A percentile compares a stretch with the other conserved stretches of the same genome.
Conservation (phyloP, 2,329 filamentous ascomycete genomes). For the Penicillium sp. region DNA sequence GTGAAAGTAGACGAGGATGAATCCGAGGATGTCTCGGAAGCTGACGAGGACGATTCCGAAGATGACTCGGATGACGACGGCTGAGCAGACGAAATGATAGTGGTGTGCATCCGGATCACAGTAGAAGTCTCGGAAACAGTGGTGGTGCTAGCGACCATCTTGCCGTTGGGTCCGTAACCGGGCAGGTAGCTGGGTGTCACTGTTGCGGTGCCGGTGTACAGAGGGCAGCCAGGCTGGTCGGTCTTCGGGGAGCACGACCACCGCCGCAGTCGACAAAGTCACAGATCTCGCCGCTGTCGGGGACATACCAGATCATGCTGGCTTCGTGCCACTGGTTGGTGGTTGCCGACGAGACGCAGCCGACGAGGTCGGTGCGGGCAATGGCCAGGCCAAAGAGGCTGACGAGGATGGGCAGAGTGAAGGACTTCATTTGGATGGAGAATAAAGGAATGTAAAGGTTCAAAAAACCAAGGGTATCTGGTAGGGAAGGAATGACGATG, state of each 20-base stretch:
- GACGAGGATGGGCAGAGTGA: constrained; percentile 17
- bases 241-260: constrained; percentile 61
- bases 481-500: background rate
- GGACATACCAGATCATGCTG: constrained; percentile 52
- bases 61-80: background rate
- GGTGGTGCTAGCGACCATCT: constrained; percentile 13
- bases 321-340: constrained; percentile 25
- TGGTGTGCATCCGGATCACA: background rate
- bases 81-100: background rate
- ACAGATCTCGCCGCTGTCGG: constrained; percentile 61
- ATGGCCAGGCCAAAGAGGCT: constrained; percentile 12
- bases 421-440: constrained; percentile 19
- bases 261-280: constrained; percentile 62
- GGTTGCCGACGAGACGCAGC: constrained; percentile 25
- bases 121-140: constrained; percentile 11
- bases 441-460: constrained; percentile 4
- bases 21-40: background rate
- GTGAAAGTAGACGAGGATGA: background rate
- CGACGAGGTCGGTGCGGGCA: constrained; percentile 24
- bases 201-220: constrained; percentile 24
- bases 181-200: constrained; percentile 22
- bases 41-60: background rate
- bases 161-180: constrained; percentile 21
- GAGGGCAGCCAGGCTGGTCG: constrained; percentile 55
- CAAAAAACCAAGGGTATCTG: constrained; percentile 1